Evolutionary conservation across 495 filamentous ascomycete genomes (phyloP).

Genomic region (Schizothecium vesticola): DNA sequence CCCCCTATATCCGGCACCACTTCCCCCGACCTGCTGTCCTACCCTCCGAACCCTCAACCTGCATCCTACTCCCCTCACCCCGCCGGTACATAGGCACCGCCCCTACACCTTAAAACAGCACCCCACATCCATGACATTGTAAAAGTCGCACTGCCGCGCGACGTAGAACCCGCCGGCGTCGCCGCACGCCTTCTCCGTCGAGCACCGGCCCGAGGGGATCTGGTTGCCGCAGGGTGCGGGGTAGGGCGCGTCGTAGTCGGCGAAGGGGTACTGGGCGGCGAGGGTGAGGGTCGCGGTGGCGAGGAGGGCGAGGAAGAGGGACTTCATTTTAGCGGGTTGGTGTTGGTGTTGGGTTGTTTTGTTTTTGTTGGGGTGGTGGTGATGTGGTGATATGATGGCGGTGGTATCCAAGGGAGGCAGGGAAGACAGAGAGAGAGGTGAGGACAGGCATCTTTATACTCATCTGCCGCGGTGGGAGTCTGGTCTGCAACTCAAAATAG

Average conservation of each 20-base stretch:
- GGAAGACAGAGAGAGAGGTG: neutral
- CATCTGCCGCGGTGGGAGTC: neutral
- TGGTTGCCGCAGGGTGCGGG: slow-evolving; percentile 3
- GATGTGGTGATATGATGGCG: neutral
- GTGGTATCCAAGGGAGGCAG: no score
- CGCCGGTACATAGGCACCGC: no score
- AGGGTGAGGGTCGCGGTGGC: neutral
- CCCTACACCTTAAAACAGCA: neutral
- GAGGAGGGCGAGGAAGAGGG: neutral
- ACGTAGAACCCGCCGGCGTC: slow-evolving; percentile 5
- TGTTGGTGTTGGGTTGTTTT: neutral
- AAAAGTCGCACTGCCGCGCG: neutral
- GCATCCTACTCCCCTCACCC: no score
- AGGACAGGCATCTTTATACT: neutral
- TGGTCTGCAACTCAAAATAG: neutral
- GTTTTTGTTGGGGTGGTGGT: neutral
- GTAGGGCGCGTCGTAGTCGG: neutral
- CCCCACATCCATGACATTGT: neutral
- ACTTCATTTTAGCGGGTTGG: neutral
- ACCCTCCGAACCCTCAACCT: no score
- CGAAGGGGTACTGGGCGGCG: slow-evolving; percentile 2
- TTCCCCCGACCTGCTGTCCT: no score
- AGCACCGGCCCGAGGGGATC: slow-evolving; percentile 2
- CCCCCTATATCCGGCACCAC: no score
- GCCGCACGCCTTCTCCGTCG: neutral